A percentile compares a stretch with the other conserved stretches of the same genome.
Conservation (phyloP, 208 protist species). For the Crithidia fasciculata region DNA sequence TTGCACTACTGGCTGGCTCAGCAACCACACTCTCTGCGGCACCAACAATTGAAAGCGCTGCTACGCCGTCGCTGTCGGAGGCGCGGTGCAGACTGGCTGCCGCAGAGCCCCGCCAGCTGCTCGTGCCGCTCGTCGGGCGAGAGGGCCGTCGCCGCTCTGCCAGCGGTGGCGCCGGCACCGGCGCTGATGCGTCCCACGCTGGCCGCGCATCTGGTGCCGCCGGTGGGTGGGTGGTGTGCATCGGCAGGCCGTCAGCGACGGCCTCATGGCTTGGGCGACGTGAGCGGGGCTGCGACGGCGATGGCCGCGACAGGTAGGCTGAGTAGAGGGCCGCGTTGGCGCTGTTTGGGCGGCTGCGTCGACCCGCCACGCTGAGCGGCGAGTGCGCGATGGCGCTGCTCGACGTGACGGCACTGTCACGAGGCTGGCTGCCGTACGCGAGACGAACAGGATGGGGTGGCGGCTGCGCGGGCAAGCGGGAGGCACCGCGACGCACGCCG, state of each 20-base stretch:
- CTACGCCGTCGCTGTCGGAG: background rate
- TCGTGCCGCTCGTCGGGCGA: background rate
- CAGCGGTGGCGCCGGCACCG: slow-evolving; percentile 5
- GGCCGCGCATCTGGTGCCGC: background rate
- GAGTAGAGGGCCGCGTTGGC: slow-evolving; percentile 14
- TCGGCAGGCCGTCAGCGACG: background rate
- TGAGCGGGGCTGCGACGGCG: background rate
- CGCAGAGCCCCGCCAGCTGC: background rate
- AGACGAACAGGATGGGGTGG: background rate
- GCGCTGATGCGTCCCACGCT: slow-evolving; percentile 2
- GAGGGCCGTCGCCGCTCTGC: background rate
- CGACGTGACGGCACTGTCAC: background rate
- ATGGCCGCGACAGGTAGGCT: slow-evolving; percentile 1
- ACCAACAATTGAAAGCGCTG: no score
- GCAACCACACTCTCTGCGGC: background rate
- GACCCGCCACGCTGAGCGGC: background rate
- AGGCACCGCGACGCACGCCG: slow-evolving; percentile 5
- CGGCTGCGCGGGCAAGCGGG: background rate
- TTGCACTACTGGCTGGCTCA: background rate
- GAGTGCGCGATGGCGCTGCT: background rate
- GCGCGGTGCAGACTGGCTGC: background rate
- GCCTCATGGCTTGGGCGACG: background rate
- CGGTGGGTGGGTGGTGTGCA: background rate
- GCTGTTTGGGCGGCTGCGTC: slow-evolving; percentile 3
- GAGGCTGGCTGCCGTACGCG: background rate